Evolutionary conservation across 345 rosid genomes (phyloP), one percentile per base, ranked within the genome.

Genomic region (Bruguiera sexangula): DNA sequence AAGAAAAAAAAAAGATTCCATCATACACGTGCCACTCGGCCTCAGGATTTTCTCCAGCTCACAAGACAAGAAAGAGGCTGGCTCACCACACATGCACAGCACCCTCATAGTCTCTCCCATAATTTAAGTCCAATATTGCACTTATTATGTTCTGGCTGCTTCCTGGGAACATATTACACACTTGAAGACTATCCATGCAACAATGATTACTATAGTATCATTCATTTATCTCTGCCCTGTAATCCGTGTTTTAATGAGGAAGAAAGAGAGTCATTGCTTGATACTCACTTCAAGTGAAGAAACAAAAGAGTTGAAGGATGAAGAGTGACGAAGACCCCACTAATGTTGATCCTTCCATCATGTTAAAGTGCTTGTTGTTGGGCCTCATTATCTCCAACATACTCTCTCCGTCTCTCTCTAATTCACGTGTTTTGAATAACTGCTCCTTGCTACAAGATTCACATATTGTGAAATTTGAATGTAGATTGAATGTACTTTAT

Each of bases 271-370:
- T 11, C 50, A 13, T 43, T 43, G 18, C 16, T 43, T 43, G 50
- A 43, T 43, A 13, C 16, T 43, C 18, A 13, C 50, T 69, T 66
- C 74, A 69, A 60, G 65, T 62, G 71, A 72, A 67, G 63, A 75
- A 69, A 66, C 67, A 57, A 62, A 24, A 53, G 70, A 67, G 67
- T 74, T 71, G 36, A 60, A 71, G 60, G 74, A 60, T 50, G 26
- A 62, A 61, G 61, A 59, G 37, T 60, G 78, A 78, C 15, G 62
- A 70, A 70, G 80, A 70, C 72, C 67, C 67, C 51, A n/a, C 73
- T 32, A 52, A 74, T 81, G 63, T 70, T 50, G 27, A 57, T 48
- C 50, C 69, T 70, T 75, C 67, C 67, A 66, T 65, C 82, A 73
- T 73, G 82, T 79, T 75, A 71, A 73, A 69, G 82, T 68, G 75